Conservation (phyloP, 2,329 filamentous ascomycete species). For the Aschersonia sp. region DNA sequence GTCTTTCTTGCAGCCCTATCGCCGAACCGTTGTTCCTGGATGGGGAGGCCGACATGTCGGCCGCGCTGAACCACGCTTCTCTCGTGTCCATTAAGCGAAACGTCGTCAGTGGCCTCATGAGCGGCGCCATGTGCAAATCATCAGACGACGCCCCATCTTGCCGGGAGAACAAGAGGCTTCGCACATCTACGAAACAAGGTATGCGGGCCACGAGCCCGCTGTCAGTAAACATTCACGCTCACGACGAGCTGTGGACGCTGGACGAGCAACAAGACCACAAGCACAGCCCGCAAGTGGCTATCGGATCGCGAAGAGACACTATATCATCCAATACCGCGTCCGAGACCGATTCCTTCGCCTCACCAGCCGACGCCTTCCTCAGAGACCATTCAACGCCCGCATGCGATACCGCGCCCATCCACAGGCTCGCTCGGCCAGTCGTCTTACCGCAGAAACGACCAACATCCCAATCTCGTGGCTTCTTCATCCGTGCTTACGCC, state of each 20-base stretch:
- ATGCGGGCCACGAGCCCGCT: neutral
- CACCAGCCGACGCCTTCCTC: neutral
- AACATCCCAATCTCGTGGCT: slow-evolving; percentile 5
- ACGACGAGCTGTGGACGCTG: neutral
- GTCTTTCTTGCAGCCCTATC: too few relatives aligned
- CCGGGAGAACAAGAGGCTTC: neutral
- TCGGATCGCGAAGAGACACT: neutral
- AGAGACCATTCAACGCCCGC: neutral
- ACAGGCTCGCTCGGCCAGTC: slow-evolving; percentile 3
- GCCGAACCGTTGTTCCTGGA: neutral
- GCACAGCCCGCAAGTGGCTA: neutral
- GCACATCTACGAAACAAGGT: neutral
- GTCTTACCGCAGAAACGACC: slow-evolving; percentile 7
- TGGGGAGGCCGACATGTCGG: neutral
- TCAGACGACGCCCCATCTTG: neutral
- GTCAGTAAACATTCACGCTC: neutral
- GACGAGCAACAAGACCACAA: neutral
- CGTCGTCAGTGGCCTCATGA: neutral
- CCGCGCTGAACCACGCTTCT: neutral
- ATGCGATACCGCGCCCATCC: neutral
- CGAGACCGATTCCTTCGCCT: neutral
- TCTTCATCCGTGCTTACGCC: slow-evolving; percentile 6
- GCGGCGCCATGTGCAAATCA: neutral
- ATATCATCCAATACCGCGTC: neutral
- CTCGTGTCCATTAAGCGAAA: slow-evolving; percentile 1